Evolutionary conservation across 2,329 filamentous ascomycete genomes (phyloP).

Genomic region (Cladosporium sp.): DNA sequence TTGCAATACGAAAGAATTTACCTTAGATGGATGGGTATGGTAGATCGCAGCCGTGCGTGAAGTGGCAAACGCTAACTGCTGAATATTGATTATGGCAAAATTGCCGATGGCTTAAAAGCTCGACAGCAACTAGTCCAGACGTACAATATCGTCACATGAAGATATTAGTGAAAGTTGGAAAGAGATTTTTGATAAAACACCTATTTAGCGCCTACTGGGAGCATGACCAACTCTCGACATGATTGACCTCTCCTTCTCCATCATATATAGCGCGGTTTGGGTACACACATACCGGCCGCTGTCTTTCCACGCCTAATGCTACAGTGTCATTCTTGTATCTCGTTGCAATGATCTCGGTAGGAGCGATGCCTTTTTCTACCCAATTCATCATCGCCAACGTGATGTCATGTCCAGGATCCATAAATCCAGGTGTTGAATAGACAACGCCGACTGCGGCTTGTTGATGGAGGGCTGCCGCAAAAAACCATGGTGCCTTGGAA

Average conservation of each 20-base stretch:
- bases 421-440: slow-evolving; percentile 37
- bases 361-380: slow-evolving; percentile 42
- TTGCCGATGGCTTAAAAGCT: no score
- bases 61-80: no score
- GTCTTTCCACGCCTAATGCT: slow-evolving; percentile 32
- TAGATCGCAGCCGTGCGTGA: no score
- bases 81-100: no score
- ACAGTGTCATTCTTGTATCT: slow-evolving; percentile 37
- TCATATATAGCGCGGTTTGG: slow-evolving; percentile 27
- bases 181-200: no score
- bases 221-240: neutral
- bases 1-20: no score
- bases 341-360: slow-evolving; percentile 41
- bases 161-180: no score
- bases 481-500: slow-evolving; percentile 47
- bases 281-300: slow-evolving; percentile 40
- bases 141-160: no score
- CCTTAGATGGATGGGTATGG: no score
- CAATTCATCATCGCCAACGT: slow-evolving; percentile 42
- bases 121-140: no score
- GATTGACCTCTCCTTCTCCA: neutral
- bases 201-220: no score
- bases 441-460: slow-evolving; percentile 33
- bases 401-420: slow-evolving; percentile 38
- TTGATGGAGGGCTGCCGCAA: slow-evolving; percentile 40